These are phyloP conservation scores for Suhomyces bribrorum DNA, from an alignment of 1,139 yeast species.

Conservation along the genomic window DNA sequence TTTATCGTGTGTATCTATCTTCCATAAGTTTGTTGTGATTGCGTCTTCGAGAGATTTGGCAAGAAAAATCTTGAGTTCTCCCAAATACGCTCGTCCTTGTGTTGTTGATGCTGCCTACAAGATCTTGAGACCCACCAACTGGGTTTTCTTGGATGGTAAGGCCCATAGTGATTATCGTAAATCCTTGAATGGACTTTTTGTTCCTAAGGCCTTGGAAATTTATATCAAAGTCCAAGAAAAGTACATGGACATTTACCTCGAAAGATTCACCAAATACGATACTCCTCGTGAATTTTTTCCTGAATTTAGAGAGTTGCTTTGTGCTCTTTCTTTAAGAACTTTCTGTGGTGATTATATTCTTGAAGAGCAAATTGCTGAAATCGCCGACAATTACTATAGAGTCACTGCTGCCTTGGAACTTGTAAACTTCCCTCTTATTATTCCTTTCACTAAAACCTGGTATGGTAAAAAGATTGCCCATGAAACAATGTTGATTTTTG, in stretches of 20 bases:
- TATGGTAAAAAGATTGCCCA: constrained; percentile 93
- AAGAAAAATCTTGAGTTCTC: constrained; percentile 82
- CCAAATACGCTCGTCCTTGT: constrained; percentile 90
- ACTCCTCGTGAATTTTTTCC: constrained; percentile 80
- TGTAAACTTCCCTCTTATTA: constrained; percentile 93
- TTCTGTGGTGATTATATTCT: constrained; percentile 95
- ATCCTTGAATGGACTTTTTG: constrained; percentile 85
- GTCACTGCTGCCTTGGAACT: constrained; percentile 95
- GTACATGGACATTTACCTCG: constrained; percentile 79
- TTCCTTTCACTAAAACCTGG: constrained; percentile 97
- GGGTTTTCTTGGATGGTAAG: constrained; percentile 97
- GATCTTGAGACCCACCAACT: constrained; percentile 89
- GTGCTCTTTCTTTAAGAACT: constrained; percentile 89
- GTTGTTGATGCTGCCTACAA: constrained; percentile 96
- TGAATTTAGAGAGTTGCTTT: constrained; percentile 91
- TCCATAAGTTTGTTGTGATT: constrained; percentile 96
- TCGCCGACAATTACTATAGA: constrained; percentile 88
- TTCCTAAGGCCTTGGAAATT: constrained; percentile 75
- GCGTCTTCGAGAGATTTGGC: constrained; percentile 90
- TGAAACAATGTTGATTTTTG: constrained; percentile 89
- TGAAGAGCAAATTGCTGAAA: constrained; percentile 79
- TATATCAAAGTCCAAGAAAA: constrained; percentile 84
- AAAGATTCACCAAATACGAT: constrained; percentile 58
- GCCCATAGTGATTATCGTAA: constrained; percentile 91
- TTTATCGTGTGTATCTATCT: constrained; percentile 91